Evolutionary conservation across 495 filamentous ascomycete species (phyloP), one percentile per base, ranked within the genome.

Genomic region (Neurospora tetrasperma): DNA sequence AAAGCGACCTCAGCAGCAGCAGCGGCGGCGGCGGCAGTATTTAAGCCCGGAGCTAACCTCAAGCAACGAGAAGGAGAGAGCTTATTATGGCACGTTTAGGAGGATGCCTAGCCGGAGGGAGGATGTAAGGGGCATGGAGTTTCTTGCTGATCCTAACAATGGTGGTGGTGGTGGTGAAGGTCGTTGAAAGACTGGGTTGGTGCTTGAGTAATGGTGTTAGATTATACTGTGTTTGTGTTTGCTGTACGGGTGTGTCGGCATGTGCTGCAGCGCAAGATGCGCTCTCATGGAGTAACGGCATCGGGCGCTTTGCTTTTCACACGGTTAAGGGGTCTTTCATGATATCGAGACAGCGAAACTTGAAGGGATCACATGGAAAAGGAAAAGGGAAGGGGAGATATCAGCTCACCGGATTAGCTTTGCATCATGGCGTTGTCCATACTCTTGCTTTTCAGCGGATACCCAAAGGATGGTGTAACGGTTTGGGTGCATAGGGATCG

Each of bases 1-100:
- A 0, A 62, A 93, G 91, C 80, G 73, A 84, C 27, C 27, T 31
- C 40, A 84, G 81, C 39, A 80, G 80, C 80, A 88, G 23, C 23
- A 23, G 23, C 23, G 1, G 23, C 23, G 23, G 23, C 23, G 23
- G 87, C 59, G 90, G 89, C 54, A 35, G 27, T 62, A 62, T 0
- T 27, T 31, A 1, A 62, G 11, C 54, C 27, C 54, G 0, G 27
- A 31, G 23, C 54, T 3, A 23, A 35, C 23, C 20, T 62, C 7
- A 9, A 62, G 14, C 12, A 62, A 6, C 12, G 23, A 35, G 12
- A 18, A 31, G 54, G 23, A 62, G 6, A 62, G 23, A 12, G 54
- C 54, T 27, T 62, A 62, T 18, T 35, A 31, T 27, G 54, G 54
- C 54, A 62, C 54, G 23, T 62, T 62, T 62, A 35, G 54, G 54